Conservation (phyloP, 2,329 filamentous ascomycete genomes). For the Diplodia sapinea region DNA sequence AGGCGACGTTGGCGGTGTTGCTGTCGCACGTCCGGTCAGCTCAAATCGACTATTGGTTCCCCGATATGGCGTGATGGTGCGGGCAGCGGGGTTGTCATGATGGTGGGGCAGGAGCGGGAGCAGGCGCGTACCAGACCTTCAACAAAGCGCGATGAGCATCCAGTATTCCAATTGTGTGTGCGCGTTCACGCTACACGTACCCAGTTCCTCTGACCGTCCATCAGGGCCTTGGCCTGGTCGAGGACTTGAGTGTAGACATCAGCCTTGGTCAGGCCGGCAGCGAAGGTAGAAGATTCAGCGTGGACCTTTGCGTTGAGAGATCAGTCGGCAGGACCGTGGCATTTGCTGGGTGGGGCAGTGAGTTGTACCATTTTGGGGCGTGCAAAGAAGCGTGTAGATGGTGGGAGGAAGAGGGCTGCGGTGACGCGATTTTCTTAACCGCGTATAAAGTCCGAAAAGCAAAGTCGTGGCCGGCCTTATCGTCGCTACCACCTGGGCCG, state of each 20-base stretch:
- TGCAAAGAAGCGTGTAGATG: neutral
- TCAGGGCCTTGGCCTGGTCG: constrained; percentile 70
- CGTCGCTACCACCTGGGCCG: no score
- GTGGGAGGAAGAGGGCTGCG: neutral
- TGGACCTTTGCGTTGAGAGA: constrained; percentile 62
- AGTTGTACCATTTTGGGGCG: constrained; percentile 16
- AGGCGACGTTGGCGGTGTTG: constrained; percentile 77
- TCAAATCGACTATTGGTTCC: neutral
- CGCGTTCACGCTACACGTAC: constrained; percentile 54
- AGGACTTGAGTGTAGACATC: constrained; percentile 77
- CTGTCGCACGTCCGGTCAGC: constrained; percentile 49
- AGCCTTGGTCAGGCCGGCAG: constrained; percentile 68
- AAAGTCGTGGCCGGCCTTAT: neutral
- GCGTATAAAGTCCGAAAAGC: neutral
- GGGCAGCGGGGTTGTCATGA: no score
- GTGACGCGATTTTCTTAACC: constrained; percentile 8
- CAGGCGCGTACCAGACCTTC: constrained; percentile 30
- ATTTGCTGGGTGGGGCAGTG: neutral
- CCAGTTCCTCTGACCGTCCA: constrained; percentile 79
- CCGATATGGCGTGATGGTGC: constrained; percentile 1
- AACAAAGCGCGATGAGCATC: constrained; percentile 10
- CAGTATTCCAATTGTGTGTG: neutral
- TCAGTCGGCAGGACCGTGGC: neutral
- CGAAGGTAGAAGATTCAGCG: constrained; percentile 79
- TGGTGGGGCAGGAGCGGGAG: neutral